These are phyloP conservation scores for Ganoderma meredithae DNA, from an alignment of 1,284 basidiomycete genomes.

Conservation along the genomic window DNA sequence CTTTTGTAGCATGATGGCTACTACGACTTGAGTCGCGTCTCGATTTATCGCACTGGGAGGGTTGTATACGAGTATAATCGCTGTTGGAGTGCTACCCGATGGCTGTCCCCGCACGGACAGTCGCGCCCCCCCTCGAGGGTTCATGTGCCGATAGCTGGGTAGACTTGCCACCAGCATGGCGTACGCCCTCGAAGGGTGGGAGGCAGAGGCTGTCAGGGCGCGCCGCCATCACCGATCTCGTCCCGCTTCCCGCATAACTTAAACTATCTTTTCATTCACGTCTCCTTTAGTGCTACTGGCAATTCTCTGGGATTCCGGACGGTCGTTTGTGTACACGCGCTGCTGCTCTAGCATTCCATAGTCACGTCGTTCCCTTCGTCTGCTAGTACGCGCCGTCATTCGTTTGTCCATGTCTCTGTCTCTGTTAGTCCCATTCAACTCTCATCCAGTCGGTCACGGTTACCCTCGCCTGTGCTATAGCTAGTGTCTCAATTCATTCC, in stretches of 20 bases:
- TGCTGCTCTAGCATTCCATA: slow-evolving; percentile 37
- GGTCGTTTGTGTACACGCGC: slow-evolving; percentile 39
- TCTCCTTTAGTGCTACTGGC: slow-evolving; percentile 35
- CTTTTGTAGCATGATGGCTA: slow-evolving; percentile 41
- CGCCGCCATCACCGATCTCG: slow-evolving; percentile 17
- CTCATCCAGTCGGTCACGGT: slow-evolving; percentile 21
- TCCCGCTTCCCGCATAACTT: slow-evolving; percentile 35
- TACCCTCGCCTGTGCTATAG: slow-evolving; percentile 34
- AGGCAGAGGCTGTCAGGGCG: slow-evolving; percentile 20
- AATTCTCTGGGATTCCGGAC: slow-evolving; percentile 39
- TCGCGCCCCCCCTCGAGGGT: slow-evolving; percentile 18
- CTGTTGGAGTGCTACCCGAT: slow-evolving; percentile 28
- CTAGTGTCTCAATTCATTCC: slow-evolving; percentile 21
- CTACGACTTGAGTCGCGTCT: slow-evolving; percentile 36
- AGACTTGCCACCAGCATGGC: slow-evolving; percentile 9
- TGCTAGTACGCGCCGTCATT: slow-evolving; percentile 27
- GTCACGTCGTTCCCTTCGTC: slow-evolving; percentile 29
- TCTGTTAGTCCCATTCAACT: slow-evolving; percentile 13
- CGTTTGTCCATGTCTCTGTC: slow-evolving; percentile 14
- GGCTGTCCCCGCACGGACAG: slow-evolving; percentile 15
- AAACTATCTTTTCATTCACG: slow-evolving; percentile 35
- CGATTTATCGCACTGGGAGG: slow-evolving; percentile 28
- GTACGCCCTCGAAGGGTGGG: slow-evolving; percentile 18
- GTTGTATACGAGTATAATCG: slow-evolving; percentile 43
- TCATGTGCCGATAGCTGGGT: slow-evolving; percentile 2